Conservation (phyloP, 108 stramenopile species). For the Cyclostephanos tholiformis region DNA sequence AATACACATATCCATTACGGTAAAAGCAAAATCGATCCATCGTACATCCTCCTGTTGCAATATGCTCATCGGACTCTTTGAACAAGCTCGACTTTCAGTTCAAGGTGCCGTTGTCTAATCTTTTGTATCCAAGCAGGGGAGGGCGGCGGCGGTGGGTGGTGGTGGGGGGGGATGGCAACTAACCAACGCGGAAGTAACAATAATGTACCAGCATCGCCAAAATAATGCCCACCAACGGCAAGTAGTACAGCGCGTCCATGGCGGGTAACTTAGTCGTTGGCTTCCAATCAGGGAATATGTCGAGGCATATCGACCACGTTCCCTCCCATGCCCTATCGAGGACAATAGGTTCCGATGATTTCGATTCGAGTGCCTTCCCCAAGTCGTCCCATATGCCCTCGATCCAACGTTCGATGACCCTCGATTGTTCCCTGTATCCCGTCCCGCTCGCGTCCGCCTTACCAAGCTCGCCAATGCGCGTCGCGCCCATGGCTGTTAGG, state of each 20-base stretch:
- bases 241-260: slow-evolving; percentile 17
- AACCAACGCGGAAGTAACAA: slow-evolving; percentile 1
- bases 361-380: slow-evolving; percentile 15
- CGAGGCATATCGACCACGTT: slow-evolving; percentile 44
- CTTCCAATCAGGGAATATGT: slow-evolving; percentile 41
- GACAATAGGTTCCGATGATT: neutral
- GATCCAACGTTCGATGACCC: slow-evolving; percentile 60
- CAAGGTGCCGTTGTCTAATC: too few species aligned
- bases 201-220: slow-evolving; percentile 33
- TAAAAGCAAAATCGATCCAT: too few species aligned
- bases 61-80: too few species aligned
- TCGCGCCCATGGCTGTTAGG: slow-evolving; percentile 63
- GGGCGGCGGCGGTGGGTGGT: too few species aligned
- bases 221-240: slow-evolving; percentile 24
- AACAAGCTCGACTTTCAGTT: too few species aligned
- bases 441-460: slow-evolving; percentile 80
- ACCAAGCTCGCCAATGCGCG: slow-evolving; percentile 60
- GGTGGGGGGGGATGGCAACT: too few species aligned
- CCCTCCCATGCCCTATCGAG: slow-evolving; percentile 32
- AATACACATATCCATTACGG: too few species aligned
- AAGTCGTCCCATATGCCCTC: slow-evolving; percentile 43
- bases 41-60: too few species aligned
- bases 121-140: too few species aligned
- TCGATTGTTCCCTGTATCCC: slow-evolving; percentile 59
- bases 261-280: slow-evolving; percentile 17